Evolutionary conservation across 1,284 basidiomycete species (phyloP).

Genomic region (Mycena sp.): DNA sequence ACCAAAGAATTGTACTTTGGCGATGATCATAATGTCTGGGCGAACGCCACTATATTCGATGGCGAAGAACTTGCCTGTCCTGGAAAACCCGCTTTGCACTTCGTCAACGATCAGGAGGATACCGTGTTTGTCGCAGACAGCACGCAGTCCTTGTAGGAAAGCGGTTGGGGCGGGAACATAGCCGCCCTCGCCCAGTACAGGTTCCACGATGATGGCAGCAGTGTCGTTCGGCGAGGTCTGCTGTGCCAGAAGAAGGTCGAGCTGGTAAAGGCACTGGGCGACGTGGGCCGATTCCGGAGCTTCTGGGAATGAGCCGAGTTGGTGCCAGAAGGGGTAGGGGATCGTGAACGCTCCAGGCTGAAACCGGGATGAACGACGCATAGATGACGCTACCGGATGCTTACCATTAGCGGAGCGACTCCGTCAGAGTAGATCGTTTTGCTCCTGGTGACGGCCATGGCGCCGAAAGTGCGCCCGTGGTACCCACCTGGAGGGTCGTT

Average conservation of each 20-base stretch:
- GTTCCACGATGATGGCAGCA: slow-evolving; percentile 92
- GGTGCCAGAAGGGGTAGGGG: slow-evolving; percentile 96
- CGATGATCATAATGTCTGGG: slow-evolving; percentile 90
- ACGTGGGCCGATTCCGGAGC: slow-evolving; percentile 77
- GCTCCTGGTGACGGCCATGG: slow-evolving; percentile 89
- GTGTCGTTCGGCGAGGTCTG: slow-evolving; percentile 89
- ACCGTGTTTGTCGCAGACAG: slow-evolving; percentile 87
- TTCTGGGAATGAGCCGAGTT: slow-evolving; percentile 70
- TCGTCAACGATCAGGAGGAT: slow-evolving; percentile 89
- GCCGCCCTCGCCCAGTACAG: slow-evolving; percentile 93
- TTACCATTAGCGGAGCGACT: slow-evolving; percentile 83
- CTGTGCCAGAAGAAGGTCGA: slow-evolving; percentile 86
- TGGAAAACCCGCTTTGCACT: slow-evolving; percentile 90
- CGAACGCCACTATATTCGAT: slow-evolving; percentile 82
- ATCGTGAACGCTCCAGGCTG: slow-evolving; percentile 87
- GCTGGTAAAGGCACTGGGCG: slow-evolving; percentile 78
- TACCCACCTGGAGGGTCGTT: slow-evolving; percentile 64
- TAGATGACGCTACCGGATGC: neutral
- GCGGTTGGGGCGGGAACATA: slow-evolving; percentile 90
- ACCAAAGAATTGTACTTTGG: slow-evolving; percentile 86
- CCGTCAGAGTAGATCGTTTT: slow-evolving; percentile 92
- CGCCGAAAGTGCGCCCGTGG: slow-evolving; percentile 89
- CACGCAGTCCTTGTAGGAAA: slow-evolving; percentile 84
- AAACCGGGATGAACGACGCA: slow-evolving; percentile 6
- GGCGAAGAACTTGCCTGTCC: slow-evolving; percentile 90